Evolutionary conservation across 2,329 filamentous ascomycete species (phyloP).

Genomic region (Microcyclospora tardicrescens): DNA sequence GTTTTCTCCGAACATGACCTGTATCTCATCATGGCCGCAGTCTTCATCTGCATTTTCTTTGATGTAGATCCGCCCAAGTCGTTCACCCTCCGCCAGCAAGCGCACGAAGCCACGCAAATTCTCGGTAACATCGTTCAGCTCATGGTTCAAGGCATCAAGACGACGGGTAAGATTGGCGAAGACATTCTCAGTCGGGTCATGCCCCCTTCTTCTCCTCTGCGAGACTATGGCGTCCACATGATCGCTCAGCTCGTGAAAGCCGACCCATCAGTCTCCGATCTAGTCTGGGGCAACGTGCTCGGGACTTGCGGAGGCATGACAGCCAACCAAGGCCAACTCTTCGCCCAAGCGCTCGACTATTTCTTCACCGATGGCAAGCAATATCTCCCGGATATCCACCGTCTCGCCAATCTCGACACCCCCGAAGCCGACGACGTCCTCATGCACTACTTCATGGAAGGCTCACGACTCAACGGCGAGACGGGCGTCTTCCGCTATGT

Average conservation of each 20-base stretch:
- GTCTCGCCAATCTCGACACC: constrained; percentile 33
- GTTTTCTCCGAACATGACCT: constrained; percentile 43
- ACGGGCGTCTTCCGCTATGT: constrained; percentile 30
- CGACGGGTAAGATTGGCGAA: constrained; percentile 27
- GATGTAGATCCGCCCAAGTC: constrained; percentile 40
- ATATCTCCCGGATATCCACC: constrained; percentile 37
- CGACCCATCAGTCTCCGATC: constrained; percentile 30
- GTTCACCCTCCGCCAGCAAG: constrained; percentile 39
- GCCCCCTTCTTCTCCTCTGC: constrained; percentile 22
- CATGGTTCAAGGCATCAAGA: constrained; percentile 35
- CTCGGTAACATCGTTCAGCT: constrained; percentile 38
- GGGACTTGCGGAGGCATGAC: constrained; percentile 45
- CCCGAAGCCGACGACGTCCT: constrained; percentile 36
- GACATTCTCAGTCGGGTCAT: constrained; percentile 29
- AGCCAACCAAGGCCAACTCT: constrained; percentile 45
- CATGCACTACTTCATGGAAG: constrained; percentile 39
- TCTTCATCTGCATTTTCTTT: constrained; percentile 43
- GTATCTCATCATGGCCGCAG: constrained; percentile 39
- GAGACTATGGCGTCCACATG: constrained; percentile 43
- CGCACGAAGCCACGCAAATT: constrained; percentile 33
- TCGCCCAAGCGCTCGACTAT: constrained; percentile 44
- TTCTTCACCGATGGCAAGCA: constrained; percentile 38
- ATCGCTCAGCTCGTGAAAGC: constrained; percentile 39
- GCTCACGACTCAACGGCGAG: constrained; percentile 30
- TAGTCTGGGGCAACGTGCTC: constrained; percentile 46